A percentile compares a stretch with the other conserved stretches of the same genome.
Conservation (phyloP, 2,329 filamentous ascomycete genomes). For the Scortechinia acanthostroma region DNA sequence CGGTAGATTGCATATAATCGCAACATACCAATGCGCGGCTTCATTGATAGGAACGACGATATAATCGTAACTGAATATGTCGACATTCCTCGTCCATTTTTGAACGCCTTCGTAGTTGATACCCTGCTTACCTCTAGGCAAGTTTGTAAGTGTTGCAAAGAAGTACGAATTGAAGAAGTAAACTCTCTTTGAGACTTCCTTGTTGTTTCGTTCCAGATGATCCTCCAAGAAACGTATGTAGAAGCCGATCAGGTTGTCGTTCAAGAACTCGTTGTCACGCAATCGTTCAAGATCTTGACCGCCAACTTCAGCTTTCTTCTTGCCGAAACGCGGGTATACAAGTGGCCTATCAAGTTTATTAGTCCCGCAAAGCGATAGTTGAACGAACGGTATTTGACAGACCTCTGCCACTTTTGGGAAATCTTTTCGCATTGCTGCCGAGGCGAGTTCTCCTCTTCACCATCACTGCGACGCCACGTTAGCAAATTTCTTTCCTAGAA, state of each 20-base stretch:
- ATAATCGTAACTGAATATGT: conserved; percentile 81
- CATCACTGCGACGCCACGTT: no score
- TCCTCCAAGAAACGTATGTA: conserved; percentile 72
- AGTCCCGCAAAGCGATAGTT: no score
- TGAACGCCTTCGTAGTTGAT: conserved; percentile 83
- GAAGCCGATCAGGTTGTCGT: conserved; percentile 87
- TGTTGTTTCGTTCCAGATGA: conserved; percentile 42
- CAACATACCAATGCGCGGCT: conserved; percentile 82
- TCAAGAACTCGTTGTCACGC: conserved; percentile 78
- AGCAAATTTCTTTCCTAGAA: no score
- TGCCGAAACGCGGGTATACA: conserved; percentile 49
- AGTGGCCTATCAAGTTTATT: conserved; percentile 51
- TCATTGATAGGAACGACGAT: conserved; percentile 90
- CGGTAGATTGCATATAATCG: conserved; percentile 84
- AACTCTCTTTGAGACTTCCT: conserved; percentile 53
- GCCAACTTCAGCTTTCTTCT: conserved; percentile 58
- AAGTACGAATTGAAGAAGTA: conserved; percentile 94
- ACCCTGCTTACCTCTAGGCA: conserved; percentile 34
- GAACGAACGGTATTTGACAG: no score
- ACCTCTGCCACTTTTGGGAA: no score
- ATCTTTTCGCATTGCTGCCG: not conserved
- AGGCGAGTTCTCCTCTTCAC: not conserved
- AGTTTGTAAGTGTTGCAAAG: conserved; percentile 68
- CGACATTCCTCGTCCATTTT: conserved; percentile 78
- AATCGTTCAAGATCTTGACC: conserved; percentile 70